Evolutionary conservation across 129 eudicot species (phyloP).

Genomic region (Oenanthe sinensis): DNA sequence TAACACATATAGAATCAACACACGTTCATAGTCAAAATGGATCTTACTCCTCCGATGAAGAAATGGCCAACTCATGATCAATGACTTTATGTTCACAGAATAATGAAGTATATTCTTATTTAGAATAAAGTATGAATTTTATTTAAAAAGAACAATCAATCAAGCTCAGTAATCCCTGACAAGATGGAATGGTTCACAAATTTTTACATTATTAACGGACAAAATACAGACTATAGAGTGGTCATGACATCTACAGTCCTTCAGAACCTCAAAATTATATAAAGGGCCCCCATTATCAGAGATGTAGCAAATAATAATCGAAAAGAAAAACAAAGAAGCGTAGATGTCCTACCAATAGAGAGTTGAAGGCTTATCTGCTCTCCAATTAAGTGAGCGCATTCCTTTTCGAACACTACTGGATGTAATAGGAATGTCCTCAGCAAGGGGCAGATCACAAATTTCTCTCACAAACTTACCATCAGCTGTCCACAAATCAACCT

Average conservation of each 20-base stretch:
- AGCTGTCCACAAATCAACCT: constrained; percentile 78
- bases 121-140: background rate
- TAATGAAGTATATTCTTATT: background rate
- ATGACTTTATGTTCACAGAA: background rate
- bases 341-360: constrained; percentile 66
- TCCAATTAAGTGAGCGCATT: constrained; percentile 90
- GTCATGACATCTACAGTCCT: background rate
- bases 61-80: background rate
- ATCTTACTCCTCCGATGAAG: background rate
- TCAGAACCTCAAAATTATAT: background rate
- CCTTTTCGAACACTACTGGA: constrained; percentile 85
- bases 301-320: background rate
- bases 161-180: background rate
- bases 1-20: background rate
- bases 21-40: background rate
- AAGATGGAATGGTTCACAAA: background rate
- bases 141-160: background rate
- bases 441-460: constrained; percentile 86
- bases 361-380: constrained; percentile 79
- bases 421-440: constrained; percentile 83
- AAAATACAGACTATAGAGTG: background rate
- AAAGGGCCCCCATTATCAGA: background rate
- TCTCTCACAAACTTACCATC: constrained; percentile 70
- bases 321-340: background rate
- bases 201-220: background rate